phyloP scores from a whole-genome alignment of 805 yeast species.

The Wickerhamiella spandovensis region DNA sequence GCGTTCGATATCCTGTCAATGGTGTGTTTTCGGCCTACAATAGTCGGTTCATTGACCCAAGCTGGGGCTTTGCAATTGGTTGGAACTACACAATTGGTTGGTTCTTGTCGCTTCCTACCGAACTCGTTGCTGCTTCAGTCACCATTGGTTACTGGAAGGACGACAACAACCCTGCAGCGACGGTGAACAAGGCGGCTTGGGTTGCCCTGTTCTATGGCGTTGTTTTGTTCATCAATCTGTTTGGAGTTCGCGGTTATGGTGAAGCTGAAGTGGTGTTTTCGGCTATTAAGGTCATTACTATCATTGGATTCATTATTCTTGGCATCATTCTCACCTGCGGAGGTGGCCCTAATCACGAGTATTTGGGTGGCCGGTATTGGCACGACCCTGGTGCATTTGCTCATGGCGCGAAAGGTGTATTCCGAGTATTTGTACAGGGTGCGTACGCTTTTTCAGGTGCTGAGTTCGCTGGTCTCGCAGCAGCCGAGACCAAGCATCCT shows the following conservation, averaged over 20 bases:
- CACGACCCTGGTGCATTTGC: conserved; percentile 46
- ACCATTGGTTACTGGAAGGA: conserved; percentile 47
- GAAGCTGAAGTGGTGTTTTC: conserved; percentile 56
- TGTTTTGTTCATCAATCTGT: conserved; percentile 35
- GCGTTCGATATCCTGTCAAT: conserved; percentile 51
- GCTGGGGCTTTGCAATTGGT: conserved; percentile 59
- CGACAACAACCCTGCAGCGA: conserved; percentile 20
- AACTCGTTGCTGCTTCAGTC: conserved; percentile 49
- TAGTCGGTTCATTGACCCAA: conserved; percentile 49
- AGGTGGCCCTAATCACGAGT: conserved; percentile 42
- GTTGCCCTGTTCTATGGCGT: conserved; percentile 40
- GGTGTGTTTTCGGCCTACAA: conserved; percentile 53
- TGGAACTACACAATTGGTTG: conserved; percentile 59
- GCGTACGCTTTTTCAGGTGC: conserved; percentile 64
- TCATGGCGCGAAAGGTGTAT: conserved; percentile 52
- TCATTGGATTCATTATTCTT: conserved; percentile 46
- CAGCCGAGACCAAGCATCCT: conserved; percentile 64
- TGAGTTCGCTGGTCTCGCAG: conserved; percentile 60
- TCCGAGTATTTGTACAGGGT: conserved; percentile 51
- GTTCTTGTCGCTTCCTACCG: conserved; percentile 53
- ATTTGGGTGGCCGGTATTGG: conserved; percentile 49
- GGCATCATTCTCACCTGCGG: conserved; percentile 43
- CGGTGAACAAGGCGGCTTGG: conserved; percentile 43
- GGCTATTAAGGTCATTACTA: conserved; percentile 42
- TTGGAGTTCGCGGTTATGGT: conserved; percentile 48